Percentiles rank a stretch among this genome's conserved stretches.
Evolutionary conservation across 106 monocot species (phyloP).

Genomic region (Phalaenopsis aphrodite): DNA sequence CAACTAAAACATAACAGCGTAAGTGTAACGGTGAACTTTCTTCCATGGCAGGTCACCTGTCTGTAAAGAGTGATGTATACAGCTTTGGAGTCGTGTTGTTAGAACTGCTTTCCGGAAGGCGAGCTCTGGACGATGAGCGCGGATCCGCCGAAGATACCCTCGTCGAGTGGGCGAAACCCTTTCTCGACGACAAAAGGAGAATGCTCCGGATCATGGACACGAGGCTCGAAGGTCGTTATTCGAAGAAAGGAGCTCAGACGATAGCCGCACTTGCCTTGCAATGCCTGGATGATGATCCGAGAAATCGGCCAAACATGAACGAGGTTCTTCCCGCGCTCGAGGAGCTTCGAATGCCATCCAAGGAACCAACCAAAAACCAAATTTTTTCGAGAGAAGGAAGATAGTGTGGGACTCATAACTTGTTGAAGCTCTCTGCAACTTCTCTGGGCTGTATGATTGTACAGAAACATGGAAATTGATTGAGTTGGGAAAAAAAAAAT

Average conservation of each 20-base stretch:
- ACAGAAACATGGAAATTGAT: neutral
- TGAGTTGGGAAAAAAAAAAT: neutral
- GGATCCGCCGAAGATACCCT: constrained; percentile 35
- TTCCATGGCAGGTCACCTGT: constrained; percentile 56
- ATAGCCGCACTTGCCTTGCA: constrained; percentile 47
- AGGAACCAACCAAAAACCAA: constrained; percentile 9
- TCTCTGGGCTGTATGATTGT: neutral
- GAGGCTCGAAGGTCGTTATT: constrained; percentile 74
- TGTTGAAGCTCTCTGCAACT: neutral
- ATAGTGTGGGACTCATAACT: neutral
- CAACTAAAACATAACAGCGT: too few species aligned
- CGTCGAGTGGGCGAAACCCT: constrained; percentile 79
- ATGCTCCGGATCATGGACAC: constrained; percentile 89
- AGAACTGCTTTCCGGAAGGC: constrained; percentile 63
- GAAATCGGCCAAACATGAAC: constrained; percentile 41
- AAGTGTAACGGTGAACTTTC: neutral
- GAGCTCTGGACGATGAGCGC: constrained; percentile 62
- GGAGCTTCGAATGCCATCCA: constrained; percentile 20
- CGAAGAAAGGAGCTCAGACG: constrained; percentile 66
- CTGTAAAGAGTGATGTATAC: constrained; percentile 75
- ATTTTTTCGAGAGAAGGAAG: neutral
- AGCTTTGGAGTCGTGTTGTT: constrained; percentile 89
- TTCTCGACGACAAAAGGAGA: constrained; percentile 48
- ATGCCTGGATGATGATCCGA: constrained; percentile 61
- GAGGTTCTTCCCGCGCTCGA: constrained; percentile 54